phyloP scores from a whole-genome alignment of 192 early-diverging fungal genomes.

The Coemansia sp. region DNA sequence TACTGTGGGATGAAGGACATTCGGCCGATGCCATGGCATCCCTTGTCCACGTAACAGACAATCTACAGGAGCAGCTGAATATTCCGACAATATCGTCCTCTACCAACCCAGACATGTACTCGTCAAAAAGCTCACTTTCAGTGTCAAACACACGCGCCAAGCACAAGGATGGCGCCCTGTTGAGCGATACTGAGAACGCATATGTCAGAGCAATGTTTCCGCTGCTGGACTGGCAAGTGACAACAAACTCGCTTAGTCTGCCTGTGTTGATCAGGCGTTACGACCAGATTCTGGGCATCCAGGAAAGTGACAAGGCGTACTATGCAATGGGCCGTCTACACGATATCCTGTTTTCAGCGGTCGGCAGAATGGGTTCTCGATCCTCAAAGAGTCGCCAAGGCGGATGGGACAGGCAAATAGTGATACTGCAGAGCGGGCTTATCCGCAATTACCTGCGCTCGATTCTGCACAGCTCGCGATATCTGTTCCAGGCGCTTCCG shows the following conservation, averaged over 20 bases:
- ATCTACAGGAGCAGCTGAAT: conserved; percentile 27
- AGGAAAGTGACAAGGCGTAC: conserved; percentile 51
- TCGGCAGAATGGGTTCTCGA: conserved; percentile 17
- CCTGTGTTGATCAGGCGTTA: conserved; percentile 23
- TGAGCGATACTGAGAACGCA: conserved; percentile 23
- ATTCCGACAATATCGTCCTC: conserved; percentile 4
- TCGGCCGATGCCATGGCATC: conserved; percentile 38
- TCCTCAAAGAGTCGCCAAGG: conserved; percentile 23
- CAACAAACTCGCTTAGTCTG: conserved; percentile 25
- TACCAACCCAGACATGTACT: not conserved
- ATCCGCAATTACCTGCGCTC: conserved; percentile 54
- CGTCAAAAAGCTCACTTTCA: not conserved
- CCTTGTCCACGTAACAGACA: conserved; percentile 28
- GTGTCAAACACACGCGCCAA: not conserved
- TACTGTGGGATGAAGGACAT: conserved; percentile 50
- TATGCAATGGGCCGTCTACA: conserved; percentile 46
- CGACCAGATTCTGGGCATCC: conserved; percentile 29
- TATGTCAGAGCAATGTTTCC: conserved; percentile 41
- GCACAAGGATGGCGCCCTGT: conserved; percentile 1
- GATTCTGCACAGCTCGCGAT: conserved; percentile 68
- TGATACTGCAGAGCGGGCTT: conserved; percentile 45
- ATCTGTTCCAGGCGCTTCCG: conserved; percentile 83
- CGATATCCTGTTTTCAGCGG: conserved; percentile 27
- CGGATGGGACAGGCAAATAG: conserved; percentile 24
- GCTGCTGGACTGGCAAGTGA: conserved; percentile 41